Conservation (phyloP, 176 grass and related monocot genomes). For the Paspalum vaginatum region DNA sequence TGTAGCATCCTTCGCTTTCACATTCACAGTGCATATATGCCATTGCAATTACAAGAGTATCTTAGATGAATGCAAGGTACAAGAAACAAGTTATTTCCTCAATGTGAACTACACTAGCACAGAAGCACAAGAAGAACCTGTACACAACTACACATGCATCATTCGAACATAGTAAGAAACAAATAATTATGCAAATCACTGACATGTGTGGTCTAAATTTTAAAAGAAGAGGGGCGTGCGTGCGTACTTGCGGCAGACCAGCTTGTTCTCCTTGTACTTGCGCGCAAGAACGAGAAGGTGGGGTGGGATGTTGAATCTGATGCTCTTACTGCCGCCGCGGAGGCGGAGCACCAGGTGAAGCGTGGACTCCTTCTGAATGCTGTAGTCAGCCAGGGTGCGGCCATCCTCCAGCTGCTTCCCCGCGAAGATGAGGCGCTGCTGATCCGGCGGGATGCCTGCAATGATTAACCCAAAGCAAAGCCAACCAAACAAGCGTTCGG, state of each 20-base stretch:
- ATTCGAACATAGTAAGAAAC: neutral
- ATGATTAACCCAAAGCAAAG: neutral
- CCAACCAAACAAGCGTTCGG: neutral
- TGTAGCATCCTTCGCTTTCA: no score
- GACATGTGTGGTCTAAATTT: neutral
- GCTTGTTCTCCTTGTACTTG: constrained; percentile 48
- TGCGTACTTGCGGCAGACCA: constrained; percentile 44
- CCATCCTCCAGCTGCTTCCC: constrained; percentile 66
- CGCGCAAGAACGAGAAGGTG: constrained; percentile 26
- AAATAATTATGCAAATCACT: neutral
- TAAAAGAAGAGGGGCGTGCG: neutral
- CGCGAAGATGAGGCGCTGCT: constrained; percentile 65
- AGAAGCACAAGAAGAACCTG: constrained; percentile 4
- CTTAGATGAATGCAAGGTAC: neutral
- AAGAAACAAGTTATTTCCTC: neutral
- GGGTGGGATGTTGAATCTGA: neutral
- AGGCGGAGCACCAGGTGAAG: constrained; percentile 61
- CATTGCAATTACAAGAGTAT: neutral
- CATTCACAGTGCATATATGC: no score
- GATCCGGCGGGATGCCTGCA: constrained; percentile 51
- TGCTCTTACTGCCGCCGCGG: constrained; percentile 42
- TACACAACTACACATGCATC: neutral
- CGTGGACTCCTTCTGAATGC: constrained; percentile 62
- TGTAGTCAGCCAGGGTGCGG: constrained; percentile 53
- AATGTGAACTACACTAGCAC: neutral